Base-by-base conservation (phyloP, 139 green algal genomes). In the Chlorella sorokiniana region DNA sequence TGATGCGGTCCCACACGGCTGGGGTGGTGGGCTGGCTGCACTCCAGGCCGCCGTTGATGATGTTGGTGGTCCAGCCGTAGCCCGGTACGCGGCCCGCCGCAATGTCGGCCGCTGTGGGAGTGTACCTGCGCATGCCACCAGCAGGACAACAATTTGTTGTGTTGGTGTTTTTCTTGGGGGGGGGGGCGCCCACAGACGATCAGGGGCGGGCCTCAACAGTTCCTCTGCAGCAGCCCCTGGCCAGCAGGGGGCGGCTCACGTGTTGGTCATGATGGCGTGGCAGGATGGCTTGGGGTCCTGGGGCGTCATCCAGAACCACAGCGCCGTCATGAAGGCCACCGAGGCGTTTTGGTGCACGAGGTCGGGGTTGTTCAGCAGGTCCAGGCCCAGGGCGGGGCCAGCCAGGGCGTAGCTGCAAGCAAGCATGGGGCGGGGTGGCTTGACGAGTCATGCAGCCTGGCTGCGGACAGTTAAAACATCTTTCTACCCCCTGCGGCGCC, bases 301-400 rank as follows among this genome's bases (percentile, higher is more conserved):
- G 27, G 82, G 65, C 2, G 68, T 78, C 74, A 79, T 82, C 82
- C 82, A 86, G 67, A 86, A 86, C 73, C 76, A 86, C n/a, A 85
- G 71, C 5, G 71, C 81, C 22, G 72, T 85, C 52, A 70, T 77
- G 65, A 86, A 86, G 51, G 82, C 65, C 6, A 86, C 70, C 35
- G 71, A 62, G 33, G 65, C 41, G 74, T 86, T 38, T 35, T 56
- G n/a, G 3, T 45, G 18, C 27, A 86, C 69, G 18, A 40, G 23
- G 33, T 83, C 82, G 3, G 82, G 82, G 45, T 79, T 71, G 63
- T 69, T 65, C 56, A 86, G 74, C 42, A 74, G 69, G 65, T 82
- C 74, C 20, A 86, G 37, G 31, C 82, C 82, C 8, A 86, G 74
- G 25, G 82, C 82, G 18, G 37, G 25, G n/a, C 82, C 82, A 0